These are phyloP conservation scores for Sanghuangporus weigelae DNA, from an alignment of 1,284 basidiomycete genomes.

Conservation along the genomic window DNA sequence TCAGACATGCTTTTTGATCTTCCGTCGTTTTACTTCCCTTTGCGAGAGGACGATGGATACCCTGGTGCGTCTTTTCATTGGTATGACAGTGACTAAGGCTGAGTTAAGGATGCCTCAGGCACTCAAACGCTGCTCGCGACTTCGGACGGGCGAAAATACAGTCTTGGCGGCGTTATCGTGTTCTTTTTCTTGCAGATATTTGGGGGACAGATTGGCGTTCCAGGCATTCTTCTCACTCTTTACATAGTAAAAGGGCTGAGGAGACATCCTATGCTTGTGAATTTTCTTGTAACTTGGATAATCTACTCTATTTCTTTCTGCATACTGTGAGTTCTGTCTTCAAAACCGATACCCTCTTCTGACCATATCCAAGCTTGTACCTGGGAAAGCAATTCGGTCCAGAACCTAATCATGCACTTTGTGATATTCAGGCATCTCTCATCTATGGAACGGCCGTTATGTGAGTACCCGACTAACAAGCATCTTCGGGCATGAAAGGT, in stretches of 20 bases:
- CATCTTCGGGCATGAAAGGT: neutral
- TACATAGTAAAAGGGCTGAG: neutral
- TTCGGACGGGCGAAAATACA: neutral
- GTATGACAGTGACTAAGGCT: neutral
- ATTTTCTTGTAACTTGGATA: slow-evolving; percentile 15
- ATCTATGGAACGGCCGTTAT: slow-evolving; percentile 15
- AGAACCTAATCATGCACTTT: slow-evolving; percentile 4
- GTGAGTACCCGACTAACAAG: neutral
- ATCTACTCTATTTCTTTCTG: slow-evolving; percentile 16
- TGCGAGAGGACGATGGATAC: neutral
- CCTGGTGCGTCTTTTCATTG: neutral
- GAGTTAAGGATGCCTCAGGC: neutral
- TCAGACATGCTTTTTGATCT: neutral
- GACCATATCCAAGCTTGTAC: slow-evolving; percentile 5
- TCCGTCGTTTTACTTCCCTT: slow-evolving; percentile 7
- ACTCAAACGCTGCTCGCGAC: neutral
- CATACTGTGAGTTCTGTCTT: slow-evolving; percentile 4
- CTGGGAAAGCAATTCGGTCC: slow-evolving; percentile 13
- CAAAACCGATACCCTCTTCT: neutral
- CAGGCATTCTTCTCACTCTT: slow-evolving; percentile 9
- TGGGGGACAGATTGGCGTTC: slow-evolving; percentile 14
- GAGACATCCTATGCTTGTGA: slow-evolving; percentile 13
- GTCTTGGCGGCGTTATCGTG: neutral
- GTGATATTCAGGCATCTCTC: slow-evolving; percentile 8
- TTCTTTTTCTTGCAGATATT: slow-evolving; percentile 16